Evolutionary conservation across 208 protist species (phyloP), one percentile per base, ranked within the genome.

Genomic region (Acanthamoeba culbertsoni): DNA sequence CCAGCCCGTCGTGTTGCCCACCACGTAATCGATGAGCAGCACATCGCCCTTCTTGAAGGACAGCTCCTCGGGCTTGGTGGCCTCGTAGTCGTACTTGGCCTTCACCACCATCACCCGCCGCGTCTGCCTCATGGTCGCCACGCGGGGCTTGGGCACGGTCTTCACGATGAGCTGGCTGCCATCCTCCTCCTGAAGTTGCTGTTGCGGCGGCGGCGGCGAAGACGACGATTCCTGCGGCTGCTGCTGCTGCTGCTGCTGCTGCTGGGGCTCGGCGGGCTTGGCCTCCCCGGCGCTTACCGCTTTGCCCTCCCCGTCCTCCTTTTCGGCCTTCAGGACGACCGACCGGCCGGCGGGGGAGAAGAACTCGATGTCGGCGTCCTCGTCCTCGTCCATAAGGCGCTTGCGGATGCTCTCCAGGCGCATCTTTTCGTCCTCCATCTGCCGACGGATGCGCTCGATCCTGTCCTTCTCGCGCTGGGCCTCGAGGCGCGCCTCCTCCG

Each of bases 41-140:
- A 79, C 71, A 26, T 79, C 71, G 43, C 71, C 71, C 71, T 79
- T 79, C n/a, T 23, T 14, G 71, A 79, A 79, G 43, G 40, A 51
- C n/a, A 79, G 71, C 71, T 79, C 71, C 40, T 79, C 71, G 37
- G 71, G 20, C 12, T 28, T 20, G 40, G 43, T 79, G 42, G 40
- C 71, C 71, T 79, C 71, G 71, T 79, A 79, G 71, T 79, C 71
- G 71, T 79, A 79, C 71, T 79, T 79, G 35, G 71, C 42, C 71
- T 79, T 79, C 4, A 79, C 71, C 71, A 79, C 71, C 71, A 79
- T 79, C 71, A 79, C 71, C 71, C 71, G 71, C 26, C 71, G 33
- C 43, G 71, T 79, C 71, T 79, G 71, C 40, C 71, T 35, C 71
- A 79, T 48, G 20, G 71, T 79, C 42, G 62, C 40, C 26, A 71